phyloP scores from a whole-genome alignment of 1,284 basidiomycete species.

The Stereum hirsutum region DNA sequence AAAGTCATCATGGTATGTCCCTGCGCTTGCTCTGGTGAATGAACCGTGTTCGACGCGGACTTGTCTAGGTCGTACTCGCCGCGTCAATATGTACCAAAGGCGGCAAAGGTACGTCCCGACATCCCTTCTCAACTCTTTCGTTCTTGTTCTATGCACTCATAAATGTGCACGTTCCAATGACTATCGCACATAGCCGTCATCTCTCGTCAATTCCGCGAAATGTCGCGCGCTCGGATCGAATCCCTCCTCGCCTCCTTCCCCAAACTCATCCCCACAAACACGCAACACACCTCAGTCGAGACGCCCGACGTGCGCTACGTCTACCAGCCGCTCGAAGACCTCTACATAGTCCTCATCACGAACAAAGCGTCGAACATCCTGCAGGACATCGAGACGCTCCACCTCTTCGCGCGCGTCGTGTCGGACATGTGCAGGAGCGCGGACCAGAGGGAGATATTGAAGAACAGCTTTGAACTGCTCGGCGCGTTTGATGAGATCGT shows the following conservation, averaged over 20 bases:
- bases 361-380: constrained; percentile 98
- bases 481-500: constrained; percentile 98
- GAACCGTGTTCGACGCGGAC: no score
- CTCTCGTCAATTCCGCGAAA: constrained; percentile 93
- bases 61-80: constrained; percentile 85
- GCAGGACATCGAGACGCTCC: constrained; percentile 95
- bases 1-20: no score
- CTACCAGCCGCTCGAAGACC: constrained; percentile 96
- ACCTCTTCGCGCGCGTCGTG: constrained; percentile 90
- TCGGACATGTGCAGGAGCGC: constrained; percentile 86
- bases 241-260: constrained; percentile 95
- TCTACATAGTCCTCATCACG: constrained; percentile 96
- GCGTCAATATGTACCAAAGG: constrained; percentile 92
- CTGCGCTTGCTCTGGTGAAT: no score
- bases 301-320: constrained; percentile 93
- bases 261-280: constrained; percentile 94
- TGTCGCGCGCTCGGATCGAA: constrained; percentile 90
- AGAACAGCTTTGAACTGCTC: constrained; percentile 91
- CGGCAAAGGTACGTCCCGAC: constrained; percentile 66
- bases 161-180: neutral
- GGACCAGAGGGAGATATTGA: constrained; percentile 86
- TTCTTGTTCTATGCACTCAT: neutral
- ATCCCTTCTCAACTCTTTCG: neutral
- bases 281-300: constrained; percentile 96
- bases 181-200: constrained; percentile 66